These are phyloP conservation scores for Paracorniculantispora psalliotae DNA, from an alignment of 2,329 filamentous ascomycete genomes.

Conservation along the genomic window DNA sequence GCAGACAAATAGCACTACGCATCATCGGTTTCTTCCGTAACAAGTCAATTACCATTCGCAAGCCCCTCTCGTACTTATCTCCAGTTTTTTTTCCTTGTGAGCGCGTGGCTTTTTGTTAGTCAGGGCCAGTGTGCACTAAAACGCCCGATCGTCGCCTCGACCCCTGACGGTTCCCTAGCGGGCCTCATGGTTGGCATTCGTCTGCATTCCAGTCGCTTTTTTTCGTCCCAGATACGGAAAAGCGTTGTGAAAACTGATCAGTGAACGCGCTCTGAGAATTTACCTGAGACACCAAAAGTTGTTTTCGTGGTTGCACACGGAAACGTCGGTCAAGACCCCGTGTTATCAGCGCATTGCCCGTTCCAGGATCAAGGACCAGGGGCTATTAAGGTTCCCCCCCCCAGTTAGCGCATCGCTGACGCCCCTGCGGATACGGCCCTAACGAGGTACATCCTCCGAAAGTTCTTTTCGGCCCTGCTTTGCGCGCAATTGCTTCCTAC, in stretches of 20 bases:
- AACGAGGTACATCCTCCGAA: neutral
- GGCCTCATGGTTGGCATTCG: neutral
- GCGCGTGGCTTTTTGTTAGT: neutral
- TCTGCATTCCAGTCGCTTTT: neutral
- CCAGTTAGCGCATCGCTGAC: neutral
- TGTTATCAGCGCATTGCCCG: neutral
- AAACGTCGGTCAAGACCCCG: neutral
- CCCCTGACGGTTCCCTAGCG: neutral
- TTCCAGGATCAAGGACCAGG: neutral
- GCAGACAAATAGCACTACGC: neutral
- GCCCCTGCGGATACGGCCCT: neutral
- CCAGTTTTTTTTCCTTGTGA: neutral
- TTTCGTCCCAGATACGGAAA: neutral
- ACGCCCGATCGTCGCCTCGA: slow-evolving; percentile 1
- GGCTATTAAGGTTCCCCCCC: neutral
- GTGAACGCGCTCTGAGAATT: neutral
- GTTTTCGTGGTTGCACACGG: neutral
- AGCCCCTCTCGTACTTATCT: neutral
- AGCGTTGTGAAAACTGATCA: no score
- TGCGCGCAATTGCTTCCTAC: neutral
- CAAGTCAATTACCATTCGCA: neutral
- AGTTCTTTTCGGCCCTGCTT: neutral
- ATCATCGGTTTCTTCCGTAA: neutral
- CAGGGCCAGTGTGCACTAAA: neutral
- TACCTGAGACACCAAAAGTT: neutral